phyloP scores from a whole-genome alignment of 2,329 filamentous ascomycete species.

The Aspergillus amoenus region DNA sequence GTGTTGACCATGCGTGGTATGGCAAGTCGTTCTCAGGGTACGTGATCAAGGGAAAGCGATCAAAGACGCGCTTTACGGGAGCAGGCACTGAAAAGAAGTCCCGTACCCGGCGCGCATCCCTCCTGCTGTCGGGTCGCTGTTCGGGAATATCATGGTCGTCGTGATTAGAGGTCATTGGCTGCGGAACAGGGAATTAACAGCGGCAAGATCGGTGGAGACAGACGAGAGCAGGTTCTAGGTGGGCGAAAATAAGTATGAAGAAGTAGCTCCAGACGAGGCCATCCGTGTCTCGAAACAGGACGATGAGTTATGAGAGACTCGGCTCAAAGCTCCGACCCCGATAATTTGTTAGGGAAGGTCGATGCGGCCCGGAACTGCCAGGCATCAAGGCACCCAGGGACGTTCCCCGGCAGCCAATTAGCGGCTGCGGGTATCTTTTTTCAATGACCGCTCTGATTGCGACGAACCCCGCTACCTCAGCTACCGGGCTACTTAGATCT shows the following conservation, averaged over 20 bases:
- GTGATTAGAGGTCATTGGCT: conserved; percentile 25
- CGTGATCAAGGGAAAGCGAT: conserved; percentile 74
- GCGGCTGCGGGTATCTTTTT: conserved; percentile 7
- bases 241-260: background rate
- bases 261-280: background rate
- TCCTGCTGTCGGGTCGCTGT: conserved; percentile 25
- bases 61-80: conserved; percentile 79
- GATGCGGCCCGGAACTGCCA: conserved; percentile 9
- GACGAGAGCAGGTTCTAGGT: background rate
- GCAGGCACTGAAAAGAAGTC: conserved; percentile 55
- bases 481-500: background rate
- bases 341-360: conserved; percentile 6
- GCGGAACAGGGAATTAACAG: background rate
- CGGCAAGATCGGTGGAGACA: background rate
- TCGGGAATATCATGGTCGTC: conserved; percentile 23
- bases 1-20: conserved; percentile 52
- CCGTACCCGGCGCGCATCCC: conserved; percentile 21
- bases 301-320: background rate
- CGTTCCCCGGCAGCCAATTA: conserved; percentile 3
- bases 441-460: background rate
- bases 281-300: background rate
- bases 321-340: conserved; percentile 1
- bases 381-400: conserved; percentile 14
- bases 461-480: conserved; percentile 1
- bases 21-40: conserved; percentile 77